Evolutionary conservation across 2,329 filamentous ascomycete species (phyloP).

Genomic region (Aspergillus fructus): DNA sequence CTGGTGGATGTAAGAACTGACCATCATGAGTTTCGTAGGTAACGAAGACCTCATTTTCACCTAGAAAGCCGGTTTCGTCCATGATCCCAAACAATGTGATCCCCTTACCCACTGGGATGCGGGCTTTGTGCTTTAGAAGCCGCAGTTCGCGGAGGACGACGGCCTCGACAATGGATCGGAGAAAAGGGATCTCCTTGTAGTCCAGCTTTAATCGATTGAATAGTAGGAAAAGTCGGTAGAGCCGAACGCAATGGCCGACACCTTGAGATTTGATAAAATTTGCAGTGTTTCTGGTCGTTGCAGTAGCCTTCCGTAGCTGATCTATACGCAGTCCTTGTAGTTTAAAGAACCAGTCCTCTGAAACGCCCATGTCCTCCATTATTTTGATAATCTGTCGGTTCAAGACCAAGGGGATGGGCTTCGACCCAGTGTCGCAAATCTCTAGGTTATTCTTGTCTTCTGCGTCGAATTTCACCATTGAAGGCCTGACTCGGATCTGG

Average conservation of each 20-base stretch:
- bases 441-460: conserved; percentile 16
- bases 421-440: conserved; percentile 58
- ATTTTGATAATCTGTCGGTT: conserved; percentile 86
- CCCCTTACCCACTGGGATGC: conserved; percentile 69
- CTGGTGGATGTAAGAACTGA: conserved; percentile 10
- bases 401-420: conserved; percentile 66
- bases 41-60: conserved; percentile 56
- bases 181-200: conserved; percentile 67
- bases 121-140: conserved; percentile 73
- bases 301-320: conserved; percentile 59
- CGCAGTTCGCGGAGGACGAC: conserved; percentile 69
- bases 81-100: conserved; percentile 80
- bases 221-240: conserved; percentile 64
- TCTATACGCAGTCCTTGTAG: conserved; percentile 65
- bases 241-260: conserved; percentile 60
- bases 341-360: conserved; percentile 58
- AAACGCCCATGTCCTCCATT: conserved; percentile 71
- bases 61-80: conserved; percentile 72
- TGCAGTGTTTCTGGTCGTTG: conserved; percentile 61
- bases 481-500: conserved; percentile 62
- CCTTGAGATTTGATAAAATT: conserved; percentile 63
- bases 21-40: conserved; percentile 15
- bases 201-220: conserved; percentile 56
- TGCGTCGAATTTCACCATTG: conserved; percentile 84
- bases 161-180: conserved; percentile 69